Evolutionary conservation across 371 early-diverging fungal species (phyloP), one percentile per base, ranked within the genome.

Genomic region (Parasitella parasitica): DNA sequence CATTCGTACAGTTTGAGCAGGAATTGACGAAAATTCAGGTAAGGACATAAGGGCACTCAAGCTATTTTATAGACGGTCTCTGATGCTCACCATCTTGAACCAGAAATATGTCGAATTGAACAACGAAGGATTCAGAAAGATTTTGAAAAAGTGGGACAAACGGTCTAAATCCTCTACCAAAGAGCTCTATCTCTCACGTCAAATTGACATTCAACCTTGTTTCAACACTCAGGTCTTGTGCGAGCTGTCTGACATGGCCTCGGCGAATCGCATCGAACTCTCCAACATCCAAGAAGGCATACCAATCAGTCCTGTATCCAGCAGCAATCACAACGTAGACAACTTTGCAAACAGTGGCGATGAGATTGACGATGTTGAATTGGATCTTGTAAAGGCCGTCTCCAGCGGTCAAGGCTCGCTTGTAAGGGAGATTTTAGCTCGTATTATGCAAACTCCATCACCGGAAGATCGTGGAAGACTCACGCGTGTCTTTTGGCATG

Each of bases 101-200:
- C n/a, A n/a, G 90, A 94, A 92, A 87, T 98, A 94, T 71, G 96
- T 97, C 37, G 95, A 96, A 74, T 83, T 97, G 34, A 98, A 98
- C 70, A 92, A 89, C 28, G 94, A 94, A 18, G 98, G 97, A 1
- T 97, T 98, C 66, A 76, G 95, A 24, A 98, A 98, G 82, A 98
- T 98, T 48, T 73, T 98, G 53, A 98, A 98, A 67, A 98, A 98
- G 73, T 98, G 95, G 94, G 98, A 98, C 81, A 98, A 98, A 77
- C 90, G 96, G 22, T 89, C 93, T 18, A 94, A 95, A 75, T 91
- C 94, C 2, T 90, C 88, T 22, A 97, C 95, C 15, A 97, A 97
- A 73, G 97, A 98, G 68, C 84, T 97, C 22, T 97, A 97, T 66
- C 84, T 98, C 15, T 87, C 95, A 2, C 88, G 96, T 6, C 97